Evolutionary conservation across 805 yeast species (phyloP), one percentile per base, ranked within the genome.

Genomic region (Nakazawaea wyomingensis): DNA sequence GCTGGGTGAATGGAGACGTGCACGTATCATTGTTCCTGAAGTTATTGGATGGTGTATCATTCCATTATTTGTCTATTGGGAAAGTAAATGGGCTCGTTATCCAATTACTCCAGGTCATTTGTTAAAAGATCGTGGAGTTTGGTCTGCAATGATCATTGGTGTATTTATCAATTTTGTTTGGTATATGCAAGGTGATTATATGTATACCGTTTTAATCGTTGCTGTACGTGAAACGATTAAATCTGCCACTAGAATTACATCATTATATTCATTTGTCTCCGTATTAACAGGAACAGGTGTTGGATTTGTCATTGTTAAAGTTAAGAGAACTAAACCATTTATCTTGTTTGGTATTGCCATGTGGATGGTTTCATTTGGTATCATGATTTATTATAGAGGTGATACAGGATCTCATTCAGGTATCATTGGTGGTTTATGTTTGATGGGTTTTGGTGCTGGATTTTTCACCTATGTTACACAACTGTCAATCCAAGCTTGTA

Each of bases 371-470:
- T 68, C 85, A 7, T 66, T 77, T 66, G 90, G 88, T 43, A 51
- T 84, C 31, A 64, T 83, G 49, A 64, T 72, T 48, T 70, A 68
- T 45, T 83, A 55, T 64, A 69, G 89, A 56, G 78, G 80, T 34
- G 68, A 61, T 43, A 59, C 62, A 32, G 56, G 61, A 34, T 68
- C 78, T 19, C 62, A 66, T 37, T 52, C 67, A 35, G 89, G 88
- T 50, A 67, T 82, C 44, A 76, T 84, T 56, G 89, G 82, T 13
- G 75, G 82, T 5, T 68, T 77, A 50, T 74, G 81, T 55, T 55
- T 83, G 16, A 60, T 80, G 50, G 90, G 90, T 51, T 71, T 84
- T 45, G 89, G 87, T 52, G 85, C 85, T 34, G 86, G 86, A 14
- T 75, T 82, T 59, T 79, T 82, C 66, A 78, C 84, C 13, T 80